A percentile compares a stretch with the other conserved stretches of the same genome.
Evolutionary conservation across 1,284 basidiomycete species (phyloP).

Genomic region (Melanopsichium pennsylvanicum): DNA sequence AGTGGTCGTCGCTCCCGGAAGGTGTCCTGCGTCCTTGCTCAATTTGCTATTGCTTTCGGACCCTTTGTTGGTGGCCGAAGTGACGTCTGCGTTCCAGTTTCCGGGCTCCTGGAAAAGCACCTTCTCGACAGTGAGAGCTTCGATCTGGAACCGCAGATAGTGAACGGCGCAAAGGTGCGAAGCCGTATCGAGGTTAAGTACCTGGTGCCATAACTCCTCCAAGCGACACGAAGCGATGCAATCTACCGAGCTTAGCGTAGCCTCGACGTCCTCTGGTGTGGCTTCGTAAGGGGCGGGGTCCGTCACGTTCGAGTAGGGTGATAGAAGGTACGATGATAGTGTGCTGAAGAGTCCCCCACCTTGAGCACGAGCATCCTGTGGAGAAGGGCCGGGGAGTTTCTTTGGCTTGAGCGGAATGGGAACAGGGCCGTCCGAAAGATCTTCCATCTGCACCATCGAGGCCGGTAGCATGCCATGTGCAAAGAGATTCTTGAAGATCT

Average conservation of each 20-base stretch:
- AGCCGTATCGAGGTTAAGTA: conserved; percentile 73
- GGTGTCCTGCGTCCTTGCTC: conserved; percentile 58
- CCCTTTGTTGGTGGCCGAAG: conserved; percentile 53
- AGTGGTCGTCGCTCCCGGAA: conserved; percentile 14
- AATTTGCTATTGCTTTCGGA: conserved; percentile 20
- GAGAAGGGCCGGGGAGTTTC: conserved; percentile 80
- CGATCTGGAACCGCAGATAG: conserved; percentile 87
- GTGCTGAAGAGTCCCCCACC: conserved; percentile 92
- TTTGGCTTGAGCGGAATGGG: conserved; percentile 55
- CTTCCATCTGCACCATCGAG: conserved; percentile 93
- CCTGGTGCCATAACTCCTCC: conserved; percentile 91
- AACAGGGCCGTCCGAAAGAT: conserved; percentile 71
- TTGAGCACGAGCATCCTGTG: conserved; percentile 76
- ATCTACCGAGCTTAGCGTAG: conserved; percentile 91
- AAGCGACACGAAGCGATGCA: conserved; percentile 92
- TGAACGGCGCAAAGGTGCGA: conserved; percentile 82
- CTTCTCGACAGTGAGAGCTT: conserved; percentile 80
- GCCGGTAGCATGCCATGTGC: conserved; percentile 82
- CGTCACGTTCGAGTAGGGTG: conserved; percentile 82
- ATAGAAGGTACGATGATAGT: conserved; percentile 93
- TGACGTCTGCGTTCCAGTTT: conserved; percentile 44
- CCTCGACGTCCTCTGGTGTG: conserved; percentile 88
- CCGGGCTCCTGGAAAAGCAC: conserved; percentile 47
- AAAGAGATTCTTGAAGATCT: conserved; percentile 97
- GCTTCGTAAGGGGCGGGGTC: conserved; percentile 73